Percentiles rank a stretch among this genome's conserved stretches.
Evolutionary conservation across 1,139 yeast species (phyloP).

Genomic region (Arxiozyma bovina): DNA sequence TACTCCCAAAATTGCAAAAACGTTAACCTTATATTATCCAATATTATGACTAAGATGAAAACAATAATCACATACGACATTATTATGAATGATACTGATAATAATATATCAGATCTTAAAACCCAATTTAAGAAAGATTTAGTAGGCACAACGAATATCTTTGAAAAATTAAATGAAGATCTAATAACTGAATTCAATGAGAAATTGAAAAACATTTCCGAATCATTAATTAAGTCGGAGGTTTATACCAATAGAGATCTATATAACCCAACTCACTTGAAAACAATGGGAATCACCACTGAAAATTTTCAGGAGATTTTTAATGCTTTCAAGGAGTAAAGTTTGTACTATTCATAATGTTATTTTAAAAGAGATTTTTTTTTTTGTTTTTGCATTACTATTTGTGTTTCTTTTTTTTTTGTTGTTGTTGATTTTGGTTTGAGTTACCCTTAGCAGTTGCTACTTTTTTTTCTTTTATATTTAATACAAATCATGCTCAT

Average conservation of each 20-base stretch:
- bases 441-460: no score
- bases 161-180: conserved; percentile 13
- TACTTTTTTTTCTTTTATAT: no score
- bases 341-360: no score
- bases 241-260: conserved; percentile 22
- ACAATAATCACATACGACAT: conserved; percentile 16
- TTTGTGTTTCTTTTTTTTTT: no score
- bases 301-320: conserved; percentile 16
- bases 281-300: conserved; percentile 19
- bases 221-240: conserved; percentile 27
- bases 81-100: neutral
- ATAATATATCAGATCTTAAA: neutral
- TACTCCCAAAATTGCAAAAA: conserved; percentile 27
- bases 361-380: no score
- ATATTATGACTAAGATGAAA: conserved; percentile 15
- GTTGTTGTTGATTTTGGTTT: no score
- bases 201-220: conserved; percentile 23
- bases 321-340: conserved; percentile 13
- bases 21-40: conserved; percentile 14
- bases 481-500: neutral
- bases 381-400: no score
- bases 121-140: neutral
- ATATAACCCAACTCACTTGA: conserved; percentile 12
- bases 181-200: conserved; percentile 13
- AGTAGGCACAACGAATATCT: conserved; percentile 11